Evolutionary conservation across 179 eudicot genomes (phyloP).

Genomic region (Pouteria campechiana): DNA sequence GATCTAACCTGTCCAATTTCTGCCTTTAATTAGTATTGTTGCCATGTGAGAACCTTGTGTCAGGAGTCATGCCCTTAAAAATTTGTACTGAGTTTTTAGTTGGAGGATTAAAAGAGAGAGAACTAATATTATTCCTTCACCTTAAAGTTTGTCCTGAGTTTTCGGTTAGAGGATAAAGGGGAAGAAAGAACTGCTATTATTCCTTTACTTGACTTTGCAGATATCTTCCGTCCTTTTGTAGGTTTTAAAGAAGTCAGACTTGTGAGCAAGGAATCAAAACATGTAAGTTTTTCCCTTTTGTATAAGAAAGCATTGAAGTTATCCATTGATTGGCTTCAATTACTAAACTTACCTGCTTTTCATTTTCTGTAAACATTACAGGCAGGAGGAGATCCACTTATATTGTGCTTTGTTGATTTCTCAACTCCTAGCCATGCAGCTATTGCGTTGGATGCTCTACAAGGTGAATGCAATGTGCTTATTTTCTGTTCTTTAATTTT

Average conservation of each 20-base stretch:
- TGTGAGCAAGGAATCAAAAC: conserved; percentile 80
- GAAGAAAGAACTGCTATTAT: conserved; percentile 5
- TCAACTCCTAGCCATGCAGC: conserved; percentile 76
- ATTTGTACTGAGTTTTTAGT: too few species aligned
- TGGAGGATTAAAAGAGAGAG: too few species aligned
- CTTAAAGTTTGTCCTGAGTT: too few species aligned
- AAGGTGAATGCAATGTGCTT: conserved; percentile 31
- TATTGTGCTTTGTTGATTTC: conserved; percentile 81
- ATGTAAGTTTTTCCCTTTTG: conserved; percentile 33
- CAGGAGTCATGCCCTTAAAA: too few species aligned
- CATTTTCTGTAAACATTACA: conserved; percentile 22
- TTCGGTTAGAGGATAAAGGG: too few species aligned
- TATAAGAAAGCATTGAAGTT: neutral
- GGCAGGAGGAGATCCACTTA: conserved; percentile 39
- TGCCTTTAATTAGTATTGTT: neutral
- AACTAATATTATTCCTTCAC: too few species aligned
- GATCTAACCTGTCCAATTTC: too few species aligned
- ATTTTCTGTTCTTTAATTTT: too few species aligned
- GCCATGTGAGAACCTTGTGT: too few species aligned
- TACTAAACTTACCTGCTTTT: neutral
- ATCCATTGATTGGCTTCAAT: neutral
- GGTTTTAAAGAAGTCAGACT: conserved; percentile 93
- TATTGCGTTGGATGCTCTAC: conserved; percentile 66
- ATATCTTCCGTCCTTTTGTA: conserved; percentile 92
- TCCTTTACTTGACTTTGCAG: conserved; percentile 47